A percentile compares a stretch with the other conserved stretches of the same genome.
phyloP scores from a whole-genome alignment of 371 early-diverging fungal species.

The Dinochytrium kinnereticum region DNA sequence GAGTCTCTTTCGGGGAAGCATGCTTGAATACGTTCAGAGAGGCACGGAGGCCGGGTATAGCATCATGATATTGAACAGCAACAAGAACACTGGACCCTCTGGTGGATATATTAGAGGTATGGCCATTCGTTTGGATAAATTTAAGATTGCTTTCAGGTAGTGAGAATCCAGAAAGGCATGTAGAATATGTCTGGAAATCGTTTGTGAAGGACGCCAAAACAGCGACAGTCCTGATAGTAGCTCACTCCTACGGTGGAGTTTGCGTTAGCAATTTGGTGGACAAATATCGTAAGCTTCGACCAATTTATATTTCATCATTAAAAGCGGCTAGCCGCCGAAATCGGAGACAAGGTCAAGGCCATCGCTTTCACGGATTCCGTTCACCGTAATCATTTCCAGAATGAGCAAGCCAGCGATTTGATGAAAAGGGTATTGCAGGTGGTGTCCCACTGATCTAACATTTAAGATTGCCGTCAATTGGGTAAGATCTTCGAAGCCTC shows the following conservation, averaged over 20 bases:
- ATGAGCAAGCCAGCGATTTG: not conserved
- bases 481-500: conserved; percentile 36
- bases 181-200: conserved; percentile 44
- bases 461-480: conserved; percentile 39
- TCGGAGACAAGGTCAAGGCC: conserved; percentile 31
- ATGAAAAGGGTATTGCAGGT: conserved; percentile 3
- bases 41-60: conserved; percentile 38
- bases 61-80: conserved; percentile 44
- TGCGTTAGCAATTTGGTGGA: conserved; percentile 31
- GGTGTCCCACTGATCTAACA: not conserved
- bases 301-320: not conserved
- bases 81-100: conserved; percentile 29
- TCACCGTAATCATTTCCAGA: conserved; percentile 24
- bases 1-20: conserved; percentile 34
- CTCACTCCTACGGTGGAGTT: conserved; percentile 51
- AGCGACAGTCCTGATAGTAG: conserved; percentile 36
- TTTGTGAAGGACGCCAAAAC: conserved; percentile 41
- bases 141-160: conserved; percentile 3
- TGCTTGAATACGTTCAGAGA: conserved; percentile 43
- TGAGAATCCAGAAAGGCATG: conserved; percentile 42
- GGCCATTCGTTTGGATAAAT: not conserved
- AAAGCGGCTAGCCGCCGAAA: conserved; percentile 27
- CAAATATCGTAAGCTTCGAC: not conserved
- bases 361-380: conserved; percentile 55
- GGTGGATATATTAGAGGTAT: not conserved